Conservation (phyloP, 306 rosid species). For the Vigna reflexopilosa region DNA sequence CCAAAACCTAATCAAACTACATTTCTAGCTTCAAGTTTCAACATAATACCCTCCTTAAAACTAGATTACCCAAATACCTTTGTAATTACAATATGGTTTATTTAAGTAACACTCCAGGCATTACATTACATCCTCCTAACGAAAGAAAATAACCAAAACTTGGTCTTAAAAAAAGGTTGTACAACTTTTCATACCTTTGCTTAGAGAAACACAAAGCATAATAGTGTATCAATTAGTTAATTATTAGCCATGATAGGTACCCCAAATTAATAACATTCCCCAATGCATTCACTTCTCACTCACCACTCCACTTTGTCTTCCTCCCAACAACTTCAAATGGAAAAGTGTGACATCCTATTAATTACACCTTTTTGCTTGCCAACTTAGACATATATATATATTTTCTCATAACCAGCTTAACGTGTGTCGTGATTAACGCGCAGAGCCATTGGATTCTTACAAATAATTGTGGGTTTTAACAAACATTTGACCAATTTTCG, state of each 20-base stretch:
- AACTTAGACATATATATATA: slow-evolving; percentile 28
- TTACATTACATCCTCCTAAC: slow-evolving; percentile 36
- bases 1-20: slow-evolving; percentile 40
- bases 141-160: slow-evolving; percentile 38
- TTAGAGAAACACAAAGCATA: slow-evolving; percentile 28
- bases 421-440: slow-evolving; percentile 76
- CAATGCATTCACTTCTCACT: slow-evolving; percentile 55
- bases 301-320: slow-evolving; percentile 47
- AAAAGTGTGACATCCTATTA: slow-evolving; percentile 40
- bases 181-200: slow-evolving; percentile 44
- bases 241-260: slow-evolving; percentile 43
- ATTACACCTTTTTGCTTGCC: slow-evolving; percentile 44
- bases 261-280: slow-evolving; percentile 51
- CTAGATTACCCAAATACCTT: slow-evolving; percentile 42
- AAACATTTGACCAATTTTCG: slow-evolving; percentile 59
- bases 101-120: slow-evolving; percentile 47
- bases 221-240: slow-evolving; percentile 10
- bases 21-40: slow-evolving; percentile 42
- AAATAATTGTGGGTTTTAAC: slow-evolving; percentile 43
- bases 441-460: slow-evolving; percentile 64
- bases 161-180: slow-evolving; percentile 24
- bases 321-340: slow-evolving; percentile 51
- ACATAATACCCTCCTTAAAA: slow-evolving; percentile 25
- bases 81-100: slow-evolving; percentile 24
- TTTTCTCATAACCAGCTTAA: not conserved